Evolutionary conservation across 2,329 filamentous ascomycete species (phyloP).

Genomic region (Epichloe uncinata): DNA sequence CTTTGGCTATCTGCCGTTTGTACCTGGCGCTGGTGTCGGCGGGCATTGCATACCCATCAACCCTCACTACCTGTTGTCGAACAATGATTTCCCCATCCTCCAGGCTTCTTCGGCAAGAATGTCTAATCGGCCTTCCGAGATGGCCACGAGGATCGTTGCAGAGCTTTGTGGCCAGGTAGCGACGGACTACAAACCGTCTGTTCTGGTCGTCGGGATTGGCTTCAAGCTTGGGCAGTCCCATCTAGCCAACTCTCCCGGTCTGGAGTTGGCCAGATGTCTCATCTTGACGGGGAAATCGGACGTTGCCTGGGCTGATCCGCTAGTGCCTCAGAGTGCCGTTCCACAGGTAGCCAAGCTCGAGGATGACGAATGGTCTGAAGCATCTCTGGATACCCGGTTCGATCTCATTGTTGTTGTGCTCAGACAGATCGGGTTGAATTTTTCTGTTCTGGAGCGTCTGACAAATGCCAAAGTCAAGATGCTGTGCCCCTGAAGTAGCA

Average conservation of each 20-base stretch:
- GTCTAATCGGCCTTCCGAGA: conserved; percentile 25
- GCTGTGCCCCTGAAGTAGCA: conserved; percentile 19
- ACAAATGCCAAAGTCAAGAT: conserved; percentile 23
- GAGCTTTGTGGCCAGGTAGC: conserved; percentile 12
- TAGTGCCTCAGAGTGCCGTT: conserved; percentile 28
- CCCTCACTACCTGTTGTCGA: conserved; percentile 37
- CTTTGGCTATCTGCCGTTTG: conserved; percentile 37
- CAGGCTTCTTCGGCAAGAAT: conserved; percentile 29
- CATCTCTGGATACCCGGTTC: conserved; percentile 23
- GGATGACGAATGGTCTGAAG: conserved; percentile 24
- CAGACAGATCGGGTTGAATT: conserved; percentile 29
- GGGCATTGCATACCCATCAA: conserved; percentile 45
- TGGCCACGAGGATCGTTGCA: conserved; percentile 24
- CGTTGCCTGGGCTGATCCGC: conserved; percentile 30
- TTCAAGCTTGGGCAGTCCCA: conserved; percentile 37
- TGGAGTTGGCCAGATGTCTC: conserved; percentile 27
- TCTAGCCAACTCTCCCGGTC: conserved; percentile 33
- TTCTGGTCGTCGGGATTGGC: conserved; percentile 34
- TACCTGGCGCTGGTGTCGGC: conserved; percentile 36
- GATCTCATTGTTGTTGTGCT: conserved; percentile 31
- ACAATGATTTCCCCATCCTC: conserved; percentile 32
- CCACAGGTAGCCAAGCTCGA: conserved; percentile 25
- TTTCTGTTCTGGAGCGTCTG: conserved; percentile 22
- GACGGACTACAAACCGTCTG: conserved; percentile 11
- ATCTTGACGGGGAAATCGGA: conserved; percentile 23